These are phyloP conservation scores for Citrus australasica DNA, from an alignment of 345 rosid genomes.

Conservation along the genomic window DNA sequence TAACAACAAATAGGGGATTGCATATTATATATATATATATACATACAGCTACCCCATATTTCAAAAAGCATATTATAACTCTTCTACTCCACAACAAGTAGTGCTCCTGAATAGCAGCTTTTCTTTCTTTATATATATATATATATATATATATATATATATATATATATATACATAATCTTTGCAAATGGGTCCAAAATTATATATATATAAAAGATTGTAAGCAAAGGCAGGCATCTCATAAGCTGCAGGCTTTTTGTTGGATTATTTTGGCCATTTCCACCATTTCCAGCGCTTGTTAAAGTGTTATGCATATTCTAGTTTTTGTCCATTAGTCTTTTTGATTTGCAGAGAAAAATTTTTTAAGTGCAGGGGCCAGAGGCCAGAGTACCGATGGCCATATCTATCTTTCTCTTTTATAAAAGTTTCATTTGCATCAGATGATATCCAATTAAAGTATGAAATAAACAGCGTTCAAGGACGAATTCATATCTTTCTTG, in stretches of 20 bases:
- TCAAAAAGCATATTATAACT: background rate
- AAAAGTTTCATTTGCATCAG: constrained; percentile 20
- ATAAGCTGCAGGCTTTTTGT: constrained; percentile 41
- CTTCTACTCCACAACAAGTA: background rate
- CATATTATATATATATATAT: too few relatives aligned
- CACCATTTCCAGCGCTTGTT: constrained; percentile 38
- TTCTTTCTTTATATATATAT: too few relatives aligned
- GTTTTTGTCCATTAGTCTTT: constrained; percentile 33
- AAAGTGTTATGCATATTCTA: constrained; percentile 35
- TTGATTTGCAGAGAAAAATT: background rate
- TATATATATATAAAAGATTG: background rate
- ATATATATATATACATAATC: background rate
- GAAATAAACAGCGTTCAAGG: constrained; percentile 20
- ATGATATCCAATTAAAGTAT: constrained; percentile 28
- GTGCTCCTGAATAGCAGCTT: constrained; percentile 16
- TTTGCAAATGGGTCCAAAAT: background rate
- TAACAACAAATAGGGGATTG: background rate
- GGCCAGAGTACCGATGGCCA: background rate
- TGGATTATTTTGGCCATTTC: constrained; percentile 36
- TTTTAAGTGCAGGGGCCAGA: background rate
- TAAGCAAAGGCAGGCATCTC: constrained; percentile 13
- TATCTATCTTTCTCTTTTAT: background rate
- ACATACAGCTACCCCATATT: background rate
- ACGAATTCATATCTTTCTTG: constrained; percentile 33
- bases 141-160: too few relatives aligned